phyloP scores from a whole-genome alignment of 768 basidiomycete genomes.

The Suillus variegatus region DNA sequence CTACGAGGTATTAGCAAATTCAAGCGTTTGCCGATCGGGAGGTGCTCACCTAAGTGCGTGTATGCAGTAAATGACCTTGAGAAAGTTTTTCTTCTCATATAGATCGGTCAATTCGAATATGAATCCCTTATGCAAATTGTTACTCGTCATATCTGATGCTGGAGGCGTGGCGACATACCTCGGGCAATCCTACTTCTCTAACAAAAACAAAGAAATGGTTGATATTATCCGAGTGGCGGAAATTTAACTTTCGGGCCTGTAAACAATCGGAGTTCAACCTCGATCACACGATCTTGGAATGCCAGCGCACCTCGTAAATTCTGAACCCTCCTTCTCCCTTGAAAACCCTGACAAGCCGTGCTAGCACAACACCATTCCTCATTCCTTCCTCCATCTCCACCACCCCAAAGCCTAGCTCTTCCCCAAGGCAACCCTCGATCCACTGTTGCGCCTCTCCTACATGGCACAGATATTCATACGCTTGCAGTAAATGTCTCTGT shows the following conservation, averaged over 20 bases:
- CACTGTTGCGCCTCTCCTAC: slow-evolving; percentile 98
- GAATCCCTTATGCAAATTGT: slow-evolving; percentile 64
- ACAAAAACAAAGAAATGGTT: slow-evolving; percentile 93
- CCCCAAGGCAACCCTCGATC: slow-evolving; percentile 93
- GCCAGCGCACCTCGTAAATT: slow-evolving; percentile 79
- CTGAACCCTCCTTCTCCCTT: slow-evolving; percentile 78
- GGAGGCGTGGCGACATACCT: slow-evolving; percentile 49
- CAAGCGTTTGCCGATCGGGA: background rate
- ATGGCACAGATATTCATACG: slow-evolving; percentile 98
- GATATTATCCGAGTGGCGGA: slow-evolving; percentile 97
- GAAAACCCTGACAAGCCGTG: slow-evolving; percentile 85
- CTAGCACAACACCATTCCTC: slow-evolving; percentile 91
- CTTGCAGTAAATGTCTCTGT: slow-evolving; percentile 89
- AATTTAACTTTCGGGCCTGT: slow-evolving; percentile 88
- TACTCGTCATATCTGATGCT: background rate
- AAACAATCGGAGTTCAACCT: slow-evolving; percentile 8
- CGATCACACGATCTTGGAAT: background rate
- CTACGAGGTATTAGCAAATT: slow-evolving; percentile 40
- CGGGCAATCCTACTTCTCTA: slow-evolving; percentile 83
- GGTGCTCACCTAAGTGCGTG: slow-evolving; percentile 87
- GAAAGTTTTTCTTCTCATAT: slow-evolving; percentile 98
- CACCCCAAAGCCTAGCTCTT: slow-evolving; percentile 87
- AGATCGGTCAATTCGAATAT: slow-evolving; percentile 97
- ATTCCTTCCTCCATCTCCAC: slow-evolving; percentile 95
- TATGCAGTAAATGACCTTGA: slow-evolving; percentile 98